Evolutionary conservation across 2,329 filamentous ascomycete genomes (phyloP).

Genomic region (Botryotinia calthae): DNA sequence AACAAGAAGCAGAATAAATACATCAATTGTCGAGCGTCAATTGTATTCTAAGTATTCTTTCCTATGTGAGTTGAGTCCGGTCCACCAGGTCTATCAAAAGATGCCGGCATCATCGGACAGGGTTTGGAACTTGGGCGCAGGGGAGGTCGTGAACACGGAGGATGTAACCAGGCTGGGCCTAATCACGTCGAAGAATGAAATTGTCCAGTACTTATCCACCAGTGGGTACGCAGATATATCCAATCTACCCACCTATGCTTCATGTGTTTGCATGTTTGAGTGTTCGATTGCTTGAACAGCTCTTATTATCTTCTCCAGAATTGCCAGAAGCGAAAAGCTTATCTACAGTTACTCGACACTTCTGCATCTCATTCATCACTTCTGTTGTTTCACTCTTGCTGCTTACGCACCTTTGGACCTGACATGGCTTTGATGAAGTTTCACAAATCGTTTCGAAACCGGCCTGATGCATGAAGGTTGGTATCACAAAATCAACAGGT

Average conservation of each 20-base stretch:
- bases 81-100: not conserved
- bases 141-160: not conserved
- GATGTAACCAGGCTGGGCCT: not conserved
- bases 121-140: not conserved
- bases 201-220: not conserved
- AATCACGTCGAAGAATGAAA: not conserved
- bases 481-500: not conserved
- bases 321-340: not conserved
- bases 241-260: not conserved
- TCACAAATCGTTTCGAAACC: not conserved
- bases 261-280: not conserved
- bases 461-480: not conserved
- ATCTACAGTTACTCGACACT: not conserved
- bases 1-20: not conserved
- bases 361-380: not conserved
- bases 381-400: not conserved
- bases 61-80: not conserved
- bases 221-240: not conserved
- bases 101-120: not conserved
- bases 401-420: not conserved
- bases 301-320: no score
- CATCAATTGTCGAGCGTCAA: not conserved
- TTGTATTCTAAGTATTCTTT: not conserved
- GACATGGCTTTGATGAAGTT: not conserved
- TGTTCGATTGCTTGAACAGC: not conserved